Base-by-base conservation (phyloP, 1,139 yeast species). In the Kodamaea derodonti region DNA sequence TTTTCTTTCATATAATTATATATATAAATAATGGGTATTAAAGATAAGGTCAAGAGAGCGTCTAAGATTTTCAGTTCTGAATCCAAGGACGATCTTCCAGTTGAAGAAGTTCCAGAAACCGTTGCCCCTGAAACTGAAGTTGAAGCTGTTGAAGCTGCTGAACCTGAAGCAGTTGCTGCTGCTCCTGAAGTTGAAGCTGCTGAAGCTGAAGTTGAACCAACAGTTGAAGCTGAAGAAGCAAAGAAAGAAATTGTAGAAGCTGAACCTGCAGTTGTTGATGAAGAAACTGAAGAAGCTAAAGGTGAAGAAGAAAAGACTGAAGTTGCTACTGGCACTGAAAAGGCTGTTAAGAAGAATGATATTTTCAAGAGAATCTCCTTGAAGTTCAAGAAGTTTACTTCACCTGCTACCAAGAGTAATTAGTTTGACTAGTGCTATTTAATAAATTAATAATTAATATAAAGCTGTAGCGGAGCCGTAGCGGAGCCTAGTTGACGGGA, bases 301-400 rank as follows among this genome's bases (percentile, higher is more conserved):
- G 42, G 38, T 27, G 43, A 39, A 23, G 41, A 38, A 33, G 42
- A 42, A 27, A 38, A 35, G 42, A 43, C 39, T 38, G 44, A 29
- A 20, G 16, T 18, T 14, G 32, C 18, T 9, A 30, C 32, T 15
- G 54, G 58, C 41, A 59, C 51, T 34, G 65, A 58, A 34, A 63
- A 60, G 45, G 63, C 57, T 34, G 60, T 54, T 24, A 65, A 71
- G 63, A 74, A 72, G 71, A 65, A 65, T 50, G 66, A 68, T 43
- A 59, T 72, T 53, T 65, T 72, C 60, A 75, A 72, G 67, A 75
- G 65, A 57, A 56, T 72, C 38, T 51, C 70, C 42, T 54, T 59
- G 46, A 72, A 68, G 54, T 62, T 76, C 52, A 75, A 70, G 65
- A 67, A 69, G 56, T 54, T 46, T 14, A 53, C 56, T 37, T 28